Conservation (phyloP, 2,329 filamentous ascomycete species). For the Chalaropsis ovoidea region DNA sequence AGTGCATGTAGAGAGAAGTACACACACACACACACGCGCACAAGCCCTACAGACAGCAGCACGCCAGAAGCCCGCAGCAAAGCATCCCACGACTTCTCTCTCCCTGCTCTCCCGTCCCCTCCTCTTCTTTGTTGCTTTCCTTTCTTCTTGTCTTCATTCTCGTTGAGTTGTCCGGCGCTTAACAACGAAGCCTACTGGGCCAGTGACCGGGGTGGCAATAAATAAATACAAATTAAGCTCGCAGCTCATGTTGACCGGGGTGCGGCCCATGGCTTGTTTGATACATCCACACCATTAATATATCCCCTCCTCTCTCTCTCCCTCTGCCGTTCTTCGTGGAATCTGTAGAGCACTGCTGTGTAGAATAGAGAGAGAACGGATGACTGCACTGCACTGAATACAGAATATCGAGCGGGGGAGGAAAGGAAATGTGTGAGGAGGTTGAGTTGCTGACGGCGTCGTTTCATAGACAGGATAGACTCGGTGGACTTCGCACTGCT, state of each 20-base stretch:
- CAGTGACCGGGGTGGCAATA: too few relatives aligned
- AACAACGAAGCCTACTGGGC: constrained; percentile 4
- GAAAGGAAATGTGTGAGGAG: too few relatives aligned
- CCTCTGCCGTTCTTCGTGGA: background rate
- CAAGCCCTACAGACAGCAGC: background rate
- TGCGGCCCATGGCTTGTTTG: too few relatives aligned
- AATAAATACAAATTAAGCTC: background rate
- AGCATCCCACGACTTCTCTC: background rate
- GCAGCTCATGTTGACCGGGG: too few relatives aligned
- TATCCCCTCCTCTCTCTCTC: background rate
- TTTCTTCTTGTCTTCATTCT: background rate
- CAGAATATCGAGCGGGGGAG: too few relatives aligned
- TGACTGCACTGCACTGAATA: too few relatives aligned
- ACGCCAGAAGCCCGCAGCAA: background rate
- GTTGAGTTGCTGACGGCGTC: too few relatives aligned
- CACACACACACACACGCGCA: too few relatives aligned
- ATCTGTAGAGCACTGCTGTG: constrained; percentile 3
- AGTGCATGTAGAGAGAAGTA: background rate
- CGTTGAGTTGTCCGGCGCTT: background rate
- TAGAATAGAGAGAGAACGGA: background rate
- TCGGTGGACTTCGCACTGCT: too few relatives aligned
- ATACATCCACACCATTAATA: background rate
- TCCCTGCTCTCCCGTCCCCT: too few relatives aligned
- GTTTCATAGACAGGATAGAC: too few relatives aligned
- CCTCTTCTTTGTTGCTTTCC: background rate